Percentiles rank a stretch among this genome's conserved stretches.
phyloP scores from a whole-genome alignment of 768 basidiomycete genomes.

The Naematelia encephala region DNA sequence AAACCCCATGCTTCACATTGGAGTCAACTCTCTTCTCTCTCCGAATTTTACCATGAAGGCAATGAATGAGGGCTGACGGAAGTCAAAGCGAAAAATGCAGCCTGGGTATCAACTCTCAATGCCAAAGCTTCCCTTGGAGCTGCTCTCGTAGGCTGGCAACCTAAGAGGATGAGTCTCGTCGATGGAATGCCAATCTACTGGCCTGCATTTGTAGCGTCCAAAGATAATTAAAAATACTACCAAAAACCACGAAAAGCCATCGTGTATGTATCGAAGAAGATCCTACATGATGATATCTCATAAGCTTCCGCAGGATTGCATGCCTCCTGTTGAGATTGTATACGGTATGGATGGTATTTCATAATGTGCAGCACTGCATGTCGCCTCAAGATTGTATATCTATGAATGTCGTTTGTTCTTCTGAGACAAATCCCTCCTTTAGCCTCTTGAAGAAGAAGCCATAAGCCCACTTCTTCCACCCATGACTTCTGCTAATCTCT shows the following conservation, averaged over 20 bases:
- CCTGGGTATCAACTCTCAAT: conserved; percentile 51
- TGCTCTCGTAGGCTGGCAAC: conserved; percentile 55
- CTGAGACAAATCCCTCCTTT: background rate
- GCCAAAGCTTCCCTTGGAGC: conserved; percentile 49
- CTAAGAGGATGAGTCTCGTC: conserved; percentile 53
- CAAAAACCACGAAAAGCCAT: too few species aligned
- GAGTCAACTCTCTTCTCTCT: background rate
- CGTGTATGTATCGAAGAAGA: too few species aligned
- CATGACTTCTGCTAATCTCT: conserved; percentile 69
- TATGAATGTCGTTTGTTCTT: background rate
- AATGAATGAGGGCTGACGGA: background rate
- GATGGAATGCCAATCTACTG: conserved; percentile 56
- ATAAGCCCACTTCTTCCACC: conserved; percentile 51
- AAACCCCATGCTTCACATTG: background rate
- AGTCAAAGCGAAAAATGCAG: conserved; percentile 9
- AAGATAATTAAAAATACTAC: too few species aligned
- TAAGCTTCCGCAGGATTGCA: too few species aligned
- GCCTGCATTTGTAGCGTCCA: conserved; percentile 18
- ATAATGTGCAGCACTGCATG: too few species aligned
- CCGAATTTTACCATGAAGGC: background rate
- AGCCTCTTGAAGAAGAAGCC: background rate
- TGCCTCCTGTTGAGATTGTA: background rate
- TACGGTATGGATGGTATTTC: background rate
- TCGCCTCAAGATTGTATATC: background rate
- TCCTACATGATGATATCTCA: too few species aligned